Conservation (phyloP, 257 asterid species). For the Fraxinus americana region DNA sequence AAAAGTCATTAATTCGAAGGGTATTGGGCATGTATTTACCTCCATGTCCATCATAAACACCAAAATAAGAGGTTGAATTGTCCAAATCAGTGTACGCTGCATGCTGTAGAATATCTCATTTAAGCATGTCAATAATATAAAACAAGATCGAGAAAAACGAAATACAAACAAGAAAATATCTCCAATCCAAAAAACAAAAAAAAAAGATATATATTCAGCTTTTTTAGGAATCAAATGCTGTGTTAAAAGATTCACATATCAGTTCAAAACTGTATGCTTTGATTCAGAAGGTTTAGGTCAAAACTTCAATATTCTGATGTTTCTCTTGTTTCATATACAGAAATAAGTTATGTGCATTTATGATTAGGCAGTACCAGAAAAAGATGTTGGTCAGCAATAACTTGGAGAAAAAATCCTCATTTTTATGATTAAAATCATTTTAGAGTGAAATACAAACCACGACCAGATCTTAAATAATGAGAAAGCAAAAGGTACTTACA, state of each 20-base stretch:
- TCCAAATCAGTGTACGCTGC: conserved; percentile 83
- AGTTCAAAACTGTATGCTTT: background rate
- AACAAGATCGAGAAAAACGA: conserved; percentile 7
- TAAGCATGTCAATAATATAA: conserved; percentile 27
- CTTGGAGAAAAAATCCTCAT: background rate
- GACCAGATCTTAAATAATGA: conserved; percentile 11
- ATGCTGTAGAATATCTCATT: conserved; percentile 65
- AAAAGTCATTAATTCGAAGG: conserved; percentile 10
- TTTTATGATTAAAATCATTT: conserved; percentile 10
- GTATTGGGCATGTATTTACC: conserved; percentile 52
- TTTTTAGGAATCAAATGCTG: conserved; percentile 18
- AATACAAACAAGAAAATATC: background rate
- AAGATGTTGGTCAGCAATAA: background rate
- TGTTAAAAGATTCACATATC: background rate
- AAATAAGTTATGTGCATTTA: conserved; percentile 10
- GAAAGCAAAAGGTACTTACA: conserved; percentile 51
- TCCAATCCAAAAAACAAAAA: conserved; percentile 18
- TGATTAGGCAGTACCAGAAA: conserved; percentile 15
- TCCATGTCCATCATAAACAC: conserved; percentile 99
- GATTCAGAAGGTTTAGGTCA: conserved; percentile 14
- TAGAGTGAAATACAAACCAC: conserved; percentile 4
- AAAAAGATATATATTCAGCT: conserved; percentile 16
- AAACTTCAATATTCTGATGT: conserved; percentile 10
- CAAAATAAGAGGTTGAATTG: conserved; percentile 80
- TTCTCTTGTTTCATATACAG: background rate